These are phyloP conservation scores for Penicillium turbatum DNA, from an alignment of 495 filamentous ascomycete species.

Conservation along the genomic window DNA sequence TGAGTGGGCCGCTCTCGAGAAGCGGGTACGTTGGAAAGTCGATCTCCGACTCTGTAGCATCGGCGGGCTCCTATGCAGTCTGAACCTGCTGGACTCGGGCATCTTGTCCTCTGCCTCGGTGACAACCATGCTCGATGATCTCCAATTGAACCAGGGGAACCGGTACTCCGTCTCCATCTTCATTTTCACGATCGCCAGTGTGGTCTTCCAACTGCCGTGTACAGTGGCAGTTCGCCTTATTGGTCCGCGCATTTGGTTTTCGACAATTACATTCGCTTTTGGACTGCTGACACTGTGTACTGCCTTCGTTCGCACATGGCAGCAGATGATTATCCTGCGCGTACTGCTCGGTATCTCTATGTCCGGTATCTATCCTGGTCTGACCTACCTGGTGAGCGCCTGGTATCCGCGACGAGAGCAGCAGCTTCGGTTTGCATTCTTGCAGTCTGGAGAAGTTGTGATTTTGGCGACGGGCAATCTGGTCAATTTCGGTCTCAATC, in stretches of 20 bases:
- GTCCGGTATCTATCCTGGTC: slow-evolving; percentile 66
- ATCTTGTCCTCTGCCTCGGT: slow-evolving; percentile 74
- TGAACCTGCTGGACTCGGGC: slow-evolving; percentile 71
- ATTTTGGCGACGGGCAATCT: slow-evolving; percentile 67
- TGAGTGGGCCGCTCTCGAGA: slow-evolving; percentile 27
- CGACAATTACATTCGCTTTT: slow-evolving; percentile 62
- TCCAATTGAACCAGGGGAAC: slow-evolving; percentile 56
- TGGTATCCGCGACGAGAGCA: slow-evolving; percentile 72
- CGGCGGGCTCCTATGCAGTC: slow-evolving; percentile 65
- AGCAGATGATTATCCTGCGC: slow-evolving; percentile 68
- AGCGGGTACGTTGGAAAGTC: slow-evolving; percentile 56
- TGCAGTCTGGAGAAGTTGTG: slow-evolving; percentile 65
- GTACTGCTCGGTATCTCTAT: slow-evolving; percentile 65
- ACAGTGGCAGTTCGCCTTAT: slow-evolving; percentile 65
- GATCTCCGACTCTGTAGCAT: slow-evolving; percentile 73
- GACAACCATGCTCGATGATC: slow-evolving; percentile 65
- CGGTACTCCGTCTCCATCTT: slow-evolving; percentile 71
- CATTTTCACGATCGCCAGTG: slow-evolving; percentile 72
- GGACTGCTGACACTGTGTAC: slow-evolving; percentile 70
- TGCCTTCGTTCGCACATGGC: slow-evolving; percentile 57
- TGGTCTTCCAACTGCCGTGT: slow-evolving; percentile 70
- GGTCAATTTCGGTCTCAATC: slow-evolving; percentile 68
- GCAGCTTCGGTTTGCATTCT: slow-evolving; percentile 69
- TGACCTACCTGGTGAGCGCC: slow-evolving; percentile 65
- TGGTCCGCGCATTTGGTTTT: slow-evolving; percentile 67